Base-by-base conservation (phyloP, 2,329 filamentous ascomycete species). In the Fusarium haematococcum region DNA sequence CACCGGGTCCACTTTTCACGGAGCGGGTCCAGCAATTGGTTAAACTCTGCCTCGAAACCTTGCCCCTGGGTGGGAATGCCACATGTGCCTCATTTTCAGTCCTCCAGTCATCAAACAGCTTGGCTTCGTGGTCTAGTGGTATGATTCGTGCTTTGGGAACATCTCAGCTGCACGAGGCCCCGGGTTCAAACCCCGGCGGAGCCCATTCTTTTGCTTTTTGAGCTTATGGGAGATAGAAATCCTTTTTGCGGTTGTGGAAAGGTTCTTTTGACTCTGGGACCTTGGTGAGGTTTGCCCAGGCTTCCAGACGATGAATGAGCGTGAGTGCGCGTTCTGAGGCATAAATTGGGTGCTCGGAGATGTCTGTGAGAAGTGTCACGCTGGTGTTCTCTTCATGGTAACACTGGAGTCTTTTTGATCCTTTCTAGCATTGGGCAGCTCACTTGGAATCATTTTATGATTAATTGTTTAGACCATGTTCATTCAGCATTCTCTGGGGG, bases 111-210 rank as follows among this genome's bases (percentile, higher is more conserved):
- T 27, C 57, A 32, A 56, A 7, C 14, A 33, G 10, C 30, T 35
- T n/a, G 70, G 70, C 70, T 73, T 65, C 64, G 70, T 73, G 71
- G 71, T 73, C 71, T 73, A 73, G 71, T 50, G 59, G 71, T 73
- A 73, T 74, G 71, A 73, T 73, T 74, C 71, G 33, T 14, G 67
- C 71, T 73, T 73, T 73, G 71, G 71, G 71, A 13, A 7, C 9
- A 48, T 30, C 16, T 50, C 30, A 25, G 10, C 5, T 85, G 83
- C 83, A 79, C 81, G 83, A 84, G 83, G 83, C 84, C 83, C 83
- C 83, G 83, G 82, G 83, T 84, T 85, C 83, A 82, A 85, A 83
- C 81, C 83, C 82, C 83, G 83, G 83, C 81, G 68, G 70, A 73
- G 70, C 70, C 70, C 70, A 1, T 6, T 14, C 1, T 2, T 60